Evolutionary conservation across 176 grass and related monocot genomes (phyloP).

Genomic region (Bolboschoenus planiculmis): DNA sequence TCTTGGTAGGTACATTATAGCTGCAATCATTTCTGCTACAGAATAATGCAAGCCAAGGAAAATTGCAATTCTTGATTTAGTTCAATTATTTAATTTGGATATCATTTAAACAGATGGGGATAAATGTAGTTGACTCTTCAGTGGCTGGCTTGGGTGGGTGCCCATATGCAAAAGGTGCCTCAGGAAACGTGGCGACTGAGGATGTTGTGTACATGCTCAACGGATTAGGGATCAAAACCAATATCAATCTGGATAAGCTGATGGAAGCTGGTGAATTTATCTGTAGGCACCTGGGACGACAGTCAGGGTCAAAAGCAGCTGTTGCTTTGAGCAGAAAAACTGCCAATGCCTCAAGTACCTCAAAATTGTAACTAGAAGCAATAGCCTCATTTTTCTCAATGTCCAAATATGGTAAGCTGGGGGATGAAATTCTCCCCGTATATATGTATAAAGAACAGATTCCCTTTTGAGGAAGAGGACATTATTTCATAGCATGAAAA

Average conservation of each 20-base stretch:
- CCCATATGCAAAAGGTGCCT: constrained; percentile 77
- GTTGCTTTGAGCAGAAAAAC: constrained; percentile 46
- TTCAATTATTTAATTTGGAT: background rate
- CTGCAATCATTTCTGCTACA: no score
- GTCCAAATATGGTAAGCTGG: background rate
- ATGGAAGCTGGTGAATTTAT: constrained; percentile 77
- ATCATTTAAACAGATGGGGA: constrained; percentile 58
- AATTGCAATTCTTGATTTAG: background rate
- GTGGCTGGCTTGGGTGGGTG: constrained; percentile 68
- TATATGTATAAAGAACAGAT: background rate
- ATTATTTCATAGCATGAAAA: background rate
- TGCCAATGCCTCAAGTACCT: constrained; percentile 33
- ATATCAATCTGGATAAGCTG: constrained; percentile 56
- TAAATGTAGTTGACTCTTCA: constrained; percentile 63
- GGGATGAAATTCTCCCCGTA: background rate
- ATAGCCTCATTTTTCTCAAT: background rate
- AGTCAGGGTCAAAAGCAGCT: constrained; percentile 70
- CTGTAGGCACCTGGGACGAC: constrained; percentile 49
- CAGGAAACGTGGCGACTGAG: constrained; percentile 74
- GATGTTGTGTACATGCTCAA: constrained; percentile 87
- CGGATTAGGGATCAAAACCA: constrained; percentile 58
- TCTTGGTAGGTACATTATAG: background rate
- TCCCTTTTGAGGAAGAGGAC: background rate
- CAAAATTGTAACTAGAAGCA: constrained; percentile 35
- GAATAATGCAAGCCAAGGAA: background rate